Percentiles rank a stretch among this genome's conserved stretches.
phyloP scores from a whole-genome alignment of 768 basidiomycete genomes.

The Amanita molliuscula region DNA sequence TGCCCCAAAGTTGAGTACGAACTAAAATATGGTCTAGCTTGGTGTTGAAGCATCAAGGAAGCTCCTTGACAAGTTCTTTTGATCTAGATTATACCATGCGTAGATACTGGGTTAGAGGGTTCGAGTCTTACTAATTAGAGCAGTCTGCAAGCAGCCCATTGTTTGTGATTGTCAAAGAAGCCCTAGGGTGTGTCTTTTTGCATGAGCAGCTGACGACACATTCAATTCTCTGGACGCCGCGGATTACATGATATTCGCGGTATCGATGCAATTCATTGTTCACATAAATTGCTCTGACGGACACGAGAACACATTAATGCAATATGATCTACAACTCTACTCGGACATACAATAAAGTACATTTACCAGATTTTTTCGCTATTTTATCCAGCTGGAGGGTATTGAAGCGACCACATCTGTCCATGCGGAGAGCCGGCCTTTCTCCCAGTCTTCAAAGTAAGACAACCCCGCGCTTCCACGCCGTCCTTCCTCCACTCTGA shows the following conservation, averaged over 20 bases:
- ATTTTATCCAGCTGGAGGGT: conserved; percentile 67
- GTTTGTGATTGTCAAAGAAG: no score
- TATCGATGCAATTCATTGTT: neutral
- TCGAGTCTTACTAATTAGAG: neutral
- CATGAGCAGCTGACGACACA: no score
- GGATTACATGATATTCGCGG: no score
- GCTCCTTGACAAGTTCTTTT: conserved; percentile 61
- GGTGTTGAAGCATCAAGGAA: conserved; percentile 90
- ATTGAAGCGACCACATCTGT: conserved; percentile 54
- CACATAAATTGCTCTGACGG: neutral
- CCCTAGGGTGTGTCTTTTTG: no score
- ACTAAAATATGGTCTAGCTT: conserved; percentile 35
- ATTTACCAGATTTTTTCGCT: neutral
- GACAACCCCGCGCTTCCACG: conserved; percentile 55
- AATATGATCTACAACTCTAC: neutral
- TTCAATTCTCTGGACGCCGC: no score
- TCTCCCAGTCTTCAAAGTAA: conserved; percentile 70
- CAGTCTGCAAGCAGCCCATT: no score
- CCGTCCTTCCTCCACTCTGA: conserved; percentile 59
- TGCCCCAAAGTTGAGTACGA: neutral
- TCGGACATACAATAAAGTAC: neutral
- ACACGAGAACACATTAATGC: no score
- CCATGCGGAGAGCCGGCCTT: conserved; percentile 63
- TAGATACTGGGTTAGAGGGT: neutral
- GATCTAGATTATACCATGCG: conserved; percentile 5